Evolutionary conservation across 164 flowering plant species (phyloP).

Genomic region (Umbilicus rupestris): DNA sequence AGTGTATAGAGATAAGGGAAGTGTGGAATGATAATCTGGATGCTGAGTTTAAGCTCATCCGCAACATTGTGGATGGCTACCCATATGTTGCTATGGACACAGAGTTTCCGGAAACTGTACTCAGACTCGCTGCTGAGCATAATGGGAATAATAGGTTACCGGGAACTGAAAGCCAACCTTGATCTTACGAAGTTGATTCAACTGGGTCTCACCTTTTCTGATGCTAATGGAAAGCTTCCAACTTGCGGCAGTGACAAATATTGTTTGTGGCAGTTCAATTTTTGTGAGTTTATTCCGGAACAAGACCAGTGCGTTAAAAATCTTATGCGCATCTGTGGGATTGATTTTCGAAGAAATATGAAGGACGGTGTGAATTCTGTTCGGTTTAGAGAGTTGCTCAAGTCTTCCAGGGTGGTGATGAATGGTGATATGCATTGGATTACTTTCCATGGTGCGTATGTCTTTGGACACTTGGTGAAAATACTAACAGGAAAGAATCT

Average conservation of each 20-base stretch:
- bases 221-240: constrained; percentile 36
- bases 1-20: constrained; percentile 36
- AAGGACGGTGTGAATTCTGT: constrained; percentile 22
- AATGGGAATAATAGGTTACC: constrained; percentile 24
- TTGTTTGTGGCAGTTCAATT: constrained; percentile 46
- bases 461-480: constrained; percentile 48
- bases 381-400: constrained; percentile 25
- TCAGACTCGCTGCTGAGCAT: constrained; percentile 19
- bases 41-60: constrained; percentile 29
- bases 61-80: constrained; percentile 36
- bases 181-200: constrained; percentile 39
- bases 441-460: constrained; percentile 30
- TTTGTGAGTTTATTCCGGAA: constrained; percentile 31
- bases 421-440: constrained; percentile 31
- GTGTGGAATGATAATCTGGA: constrained; percentile 40
- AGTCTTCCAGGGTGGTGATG: constrained; percentile 26
- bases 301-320: constrained; percentile 35
- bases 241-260: constrained; percentile 30
- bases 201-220: constrained; percentile 43
- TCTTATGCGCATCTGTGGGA: constrained; percentile 29
- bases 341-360: constrained; percentile 26
- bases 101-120: constrained; percentile 35
- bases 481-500: constrained; percentile 35
- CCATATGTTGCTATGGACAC: constrained; percentile 48
- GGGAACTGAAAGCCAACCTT: constrained; percentile 36